These are phyloP conservation scores for Phytophthora lateralis DNA, from an alignment of 352 stramenopile genomes.

Conservation along the genomic window DNA sequence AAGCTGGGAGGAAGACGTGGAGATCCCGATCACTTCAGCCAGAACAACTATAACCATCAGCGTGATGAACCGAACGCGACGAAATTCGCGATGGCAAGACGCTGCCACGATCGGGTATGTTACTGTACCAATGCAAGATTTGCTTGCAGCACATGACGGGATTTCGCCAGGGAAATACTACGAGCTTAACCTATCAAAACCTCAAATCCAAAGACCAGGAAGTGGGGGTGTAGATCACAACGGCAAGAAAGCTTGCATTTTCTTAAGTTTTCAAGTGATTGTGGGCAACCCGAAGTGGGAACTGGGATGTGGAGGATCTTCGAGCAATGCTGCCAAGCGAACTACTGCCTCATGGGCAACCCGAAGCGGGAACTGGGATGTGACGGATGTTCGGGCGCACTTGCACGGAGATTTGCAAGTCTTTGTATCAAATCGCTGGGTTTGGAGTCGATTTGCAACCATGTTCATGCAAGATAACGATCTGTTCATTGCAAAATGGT, in stretches of 20 bases:
- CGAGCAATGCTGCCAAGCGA: constrained; percentile 5
- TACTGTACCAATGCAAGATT: constrained; percentile 44
- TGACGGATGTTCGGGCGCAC: constrained; percentile 42
- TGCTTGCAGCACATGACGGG: constrained; percentile 32
- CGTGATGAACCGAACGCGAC: constrained; percentile 45
- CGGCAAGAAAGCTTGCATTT: constrained; percentile 18
- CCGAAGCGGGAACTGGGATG: constrained; percentile 48
- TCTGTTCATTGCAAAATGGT: constrained; percentile 50
- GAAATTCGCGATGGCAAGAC: constrained; percentile 26
- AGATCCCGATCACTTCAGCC: constrained; percentile 49
- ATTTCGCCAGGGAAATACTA: constrained; percentile 32
- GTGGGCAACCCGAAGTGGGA: constrained; percentile 34
- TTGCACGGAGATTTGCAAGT: constrained; percentile 58
- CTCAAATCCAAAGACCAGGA: neutral
- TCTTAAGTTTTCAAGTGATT: constrained; percentile 43
- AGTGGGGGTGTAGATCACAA: neutral
- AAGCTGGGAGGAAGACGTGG: constrained; percentile 65
- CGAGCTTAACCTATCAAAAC: constrained; percentile 18
- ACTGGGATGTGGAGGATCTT: constrained; percentile 56
- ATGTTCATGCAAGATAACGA: constrained; percentile 53
- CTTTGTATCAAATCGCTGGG: constrained; percentile 53
- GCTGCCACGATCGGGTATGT: constrained; percentile 46
- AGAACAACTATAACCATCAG: constrained; percentile 46
- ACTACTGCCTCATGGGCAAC: constrained; percentile 29
- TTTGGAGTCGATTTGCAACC: constrained; percentile 61